Base-by-base conservation (phyloP, 2,329 filamentous ascomycete genomes). In the Ophiocordyceps camponoti-saundersi region DNA sequence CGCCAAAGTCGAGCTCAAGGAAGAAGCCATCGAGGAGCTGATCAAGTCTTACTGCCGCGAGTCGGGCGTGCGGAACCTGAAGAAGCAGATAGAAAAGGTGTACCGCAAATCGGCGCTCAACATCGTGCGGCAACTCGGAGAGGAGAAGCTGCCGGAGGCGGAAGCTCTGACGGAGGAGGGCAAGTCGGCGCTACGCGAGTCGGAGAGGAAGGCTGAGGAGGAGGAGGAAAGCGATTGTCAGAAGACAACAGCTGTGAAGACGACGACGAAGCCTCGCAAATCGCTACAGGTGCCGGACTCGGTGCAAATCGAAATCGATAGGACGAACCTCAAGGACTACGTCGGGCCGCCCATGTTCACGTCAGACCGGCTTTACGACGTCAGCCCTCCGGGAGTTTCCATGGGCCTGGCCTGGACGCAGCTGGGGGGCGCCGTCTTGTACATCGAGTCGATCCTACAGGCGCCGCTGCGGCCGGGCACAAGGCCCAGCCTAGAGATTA, bases 21-120 rank as follows among this genome's bases (percentile, higher is more conserved):
- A 88, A 54, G 82, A 85, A 48, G 93, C 90, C 13, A 93, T 98
- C 42, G 83, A 92, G 58, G 92, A 98, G 65, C 74, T 98, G 42
- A 98, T 98, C 70, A 96, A 96, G 68, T 94, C 87, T 22, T 98
- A 98, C 69, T 95, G 89, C 67, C 85, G 92, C 42, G 92, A 98
- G 66, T 95, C 88, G 42, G 92, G 92, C 56, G 93, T 98, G 10
- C 82, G 92, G 53, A 98, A 98, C 60, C 69, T 98, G 50, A 98
- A 98, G 76, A 96, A 98, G 71, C 90, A 96, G 63, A 98, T 98
- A 51, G 92, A 98, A 64, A 98, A 98, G 70, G 87, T 98, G 3
- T 98, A 95, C 66, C 81, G 92, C 49, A 98, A 98, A 66, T 88
- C 90, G 15, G 93, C 92, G 0, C 72, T 98, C 51, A 96, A 95